Evolutionary conservation across 2,329 filamentous ascomycete species (phyloP), one percentile per base, ranked within the genome.

Genomic region (Raffaelea deltoideospora): DNA sequence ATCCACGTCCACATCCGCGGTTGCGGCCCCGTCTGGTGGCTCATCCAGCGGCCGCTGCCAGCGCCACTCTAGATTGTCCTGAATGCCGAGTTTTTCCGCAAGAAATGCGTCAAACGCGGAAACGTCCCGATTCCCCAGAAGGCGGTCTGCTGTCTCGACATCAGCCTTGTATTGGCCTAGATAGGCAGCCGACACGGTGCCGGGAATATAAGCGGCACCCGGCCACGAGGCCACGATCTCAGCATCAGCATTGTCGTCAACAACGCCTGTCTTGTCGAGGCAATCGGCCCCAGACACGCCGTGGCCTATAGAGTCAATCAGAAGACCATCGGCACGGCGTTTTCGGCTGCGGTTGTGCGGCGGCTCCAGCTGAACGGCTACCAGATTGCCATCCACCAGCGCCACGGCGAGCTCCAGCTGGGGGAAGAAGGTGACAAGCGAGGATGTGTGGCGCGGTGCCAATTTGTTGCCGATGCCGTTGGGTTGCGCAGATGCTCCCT

Each of bases 251-350:
- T 8, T 13, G 23, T 24, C 23, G 13, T 7, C 13, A 7, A 13
- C 23, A 7, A 24, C 23, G 27, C 10, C 31, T n/a, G n/a, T n/a
- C n/a, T n/a, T n/a, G n/a, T n/a, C n/a, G n/a, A n/a, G n/a, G n/a
- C n/a, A n/a, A n/a, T n/a, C n/a, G n/a, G n/a, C n/a, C n/a, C n/a
- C n/a, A n/a, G n/a, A 48, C 5, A 70, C 58, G 3, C 78, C 79
- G 41, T 76, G 76, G 2, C 79, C 78, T 37, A 87, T 72, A 0
- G 80, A 79, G 50, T 87, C 79, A 24, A 82, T 78, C 20, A 87
- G 58, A 8, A 82, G 61, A 9, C 78, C 76, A 35, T 72, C 67
- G 1, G 62, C 59, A 28, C 67, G 67, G 27, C 68, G 62, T 53
- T 71, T 68, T 43, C 63, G 68, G 40, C 63, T 61, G n/a, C 69